Evolutionary conservation across 2,329 filamentous ascomycete genomes (phyloP), one percentile per base, ranked within the genome.

Genomic region (Rutstroemia sp.): DNA sequence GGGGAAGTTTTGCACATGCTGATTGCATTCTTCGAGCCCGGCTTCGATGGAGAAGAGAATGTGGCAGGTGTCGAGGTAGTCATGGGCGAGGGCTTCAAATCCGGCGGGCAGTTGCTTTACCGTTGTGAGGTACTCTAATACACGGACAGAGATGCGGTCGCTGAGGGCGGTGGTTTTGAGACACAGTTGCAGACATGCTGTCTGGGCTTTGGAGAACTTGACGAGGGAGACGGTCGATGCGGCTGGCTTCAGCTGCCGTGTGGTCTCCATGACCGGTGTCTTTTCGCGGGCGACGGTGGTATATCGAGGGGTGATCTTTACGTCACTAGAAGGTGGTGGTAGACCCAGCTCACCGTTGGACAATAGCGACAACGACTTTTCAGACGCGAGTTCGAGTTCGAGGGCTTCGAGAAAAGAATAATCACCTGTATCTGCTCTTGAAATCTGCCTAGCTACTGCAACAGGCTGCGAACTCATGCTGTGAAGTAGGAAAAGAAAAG

Each of bases 31-130:
- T n/a, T 72, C 70, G 53, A 88, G 75, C 5, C 85, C 85, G 21
- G 81, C 79, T 69, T 87, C 83, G 59, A 88, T 83, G n/a, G 81
- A 79, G 75, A 83, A 86, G 44, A 88, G 74, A 44, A 83, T 79
- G 54, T 83, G 79, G 67, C 81, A 85, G 5, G 82, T 80, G 56
- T 87, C 83, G 57, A 89, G 77, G 65, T 88, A 87, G 61, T 85
- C 82, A 59, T 79, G 77, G 9, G 85, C 83, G 19, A 88, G 75
- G 25, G 75, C 72, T 58, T 80, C 77, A 67, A 86, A 81, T 34
- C 80, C 79, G 52, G 77, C 71, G 0, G 79, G 78, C 38, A 78
- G 74, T 38, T 77, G 71, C 63, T 80, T 82, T 57, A 77, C 75
- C 4, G 78, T 76, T 54, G 78, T 80, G 21, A 85, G 74, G 60